Evolutionary conservation across 257 asterid genomes (phyloP), one percentile per base, ranked within the genome.

Genomic region (Rehmannia glutinosa): DNA sequence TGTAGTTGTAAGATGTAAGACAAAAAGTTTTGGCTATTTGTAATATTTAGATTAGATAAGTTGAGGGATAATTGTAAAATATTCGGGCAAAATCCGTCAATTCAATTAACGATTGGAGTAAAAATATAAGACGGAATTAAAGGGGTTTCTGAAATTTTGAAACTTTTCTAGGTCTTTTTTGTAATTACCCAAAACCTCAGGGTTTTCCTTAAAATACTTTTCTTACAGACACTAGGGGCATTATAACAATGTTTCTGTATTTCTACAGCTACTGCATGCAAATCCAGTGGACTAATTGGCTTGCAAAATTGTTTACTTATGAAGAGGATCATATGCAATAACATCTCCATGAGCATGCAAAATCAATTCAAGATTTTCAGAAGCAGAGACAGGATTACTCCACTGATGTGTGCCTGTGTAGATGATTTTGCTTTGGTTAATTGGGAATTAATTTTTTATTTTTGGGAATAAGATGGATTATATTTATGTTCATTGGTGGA

Each of bases 191-290:
- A n/a, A n/a, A n/a, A n/a, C n/a, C n/a, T n/a, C n/a, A n/a, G n/a
- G n/a, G n/a, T n/a, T n/a, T n/a, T n/a, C n/a, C 62, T 16, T 16
- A 19, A 16, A 33, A 16, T 25, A 24, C 20, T 32, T 27, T 28
- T 64, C 5, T 49, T 33, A 28, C 23, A 32, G 15, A 23, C n/a
- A 19, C 6, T 19, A 8, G 7, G 9, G 21, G 10, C 7, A 54
- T 64, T 8, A 3, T n/a, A n/a, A 36, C 38, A 20, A 33, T 36
- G 12, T 24, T 30, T 51, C 8, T 66, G 35, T 28, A 17, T 32
- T 8, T 11, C 30, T 68, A 49, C 73, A 68, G 71, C 53, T 51
- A 35, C 30, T 27, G 30, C 30, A 27, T 27, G 30, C 30, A 51
- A 36, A n/a, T n/a, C 52, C 8, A 54, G 43, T 65, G 11, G 38